Evolutionary conservation across 1,139 yeast species (phyloP).

Genomic region (Debaryomyces sp.): DNA sequence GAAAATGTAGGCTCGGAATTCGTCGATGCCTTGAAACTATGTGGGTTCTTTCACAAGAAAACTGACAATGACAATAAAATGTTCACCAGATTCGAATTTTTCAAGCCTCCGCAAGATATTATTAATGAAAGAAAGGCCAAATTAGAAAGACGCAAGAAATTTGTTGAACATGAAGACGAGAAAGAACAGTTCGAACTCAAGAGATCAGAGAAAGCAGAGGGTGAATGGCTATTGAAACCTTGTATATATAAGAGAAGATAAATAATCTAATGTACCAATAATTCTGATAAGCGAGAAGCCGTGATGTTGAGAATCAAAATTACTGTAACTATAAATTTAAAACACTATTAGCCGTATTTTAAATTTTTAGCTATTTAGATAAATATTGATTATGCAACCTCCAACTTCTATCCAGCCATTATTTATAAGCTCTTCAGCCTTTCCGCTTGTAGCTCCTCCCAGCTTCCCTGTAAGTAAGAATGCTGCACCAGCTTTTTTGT

Average conservation of each 20-base stretch:
- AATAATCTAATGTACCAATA: slow-evolving; percentile 6
- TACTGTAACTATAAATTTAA: not conserved
- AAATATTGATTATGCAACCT: not conserved
- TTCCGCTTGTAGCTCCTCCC: not conserved
- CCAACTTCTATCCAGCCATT: not conserved
- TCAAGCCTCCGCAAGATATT: slow-evolving; percentile 78
- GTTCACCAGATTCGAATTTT: slow-evolving; percentile 94
- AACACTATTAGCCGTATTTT: not conserved
- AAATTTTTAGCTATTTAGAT: not conserved
- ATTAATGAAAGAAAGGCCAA: slow-evolving; percentile 66
- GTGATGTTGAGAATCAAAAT: not conserved
- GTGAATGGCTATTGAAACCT: slow-evolving; percentile 89
- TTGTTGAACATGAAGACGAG: slow-evolving; percentile 69
- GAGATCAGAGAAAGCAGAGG: slow-evolving; percentile 67
- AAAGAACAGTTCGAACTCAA: slow-evolving; percentile 58
- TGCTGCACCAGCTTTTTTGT: slow-evolving; percentile 3
- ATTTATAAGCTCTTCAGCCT: not conserved
- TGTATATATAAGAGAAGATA: slow-evolving; percentile 92
- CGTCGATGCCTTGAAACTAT: slow-evolving; percentile 69
- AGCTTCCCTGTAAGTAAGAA: not conserved
- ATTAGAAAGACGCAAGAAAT: slow-evolving; percentile 65
- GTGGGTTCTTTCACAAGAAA: slow-evolving; percentile 85
- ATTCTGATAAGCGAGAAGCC: not conserved
- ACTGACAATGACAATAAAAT: slow-evolving; percentile 89
- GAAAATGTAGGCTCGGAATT: slow-evolving; percentile 68